Percentiles rank a stretch among this genome's conserved stretches.
Conservation (phyloP, 2,329 filamentous ascomycete species). For the Penicillium palitans region DNA sequence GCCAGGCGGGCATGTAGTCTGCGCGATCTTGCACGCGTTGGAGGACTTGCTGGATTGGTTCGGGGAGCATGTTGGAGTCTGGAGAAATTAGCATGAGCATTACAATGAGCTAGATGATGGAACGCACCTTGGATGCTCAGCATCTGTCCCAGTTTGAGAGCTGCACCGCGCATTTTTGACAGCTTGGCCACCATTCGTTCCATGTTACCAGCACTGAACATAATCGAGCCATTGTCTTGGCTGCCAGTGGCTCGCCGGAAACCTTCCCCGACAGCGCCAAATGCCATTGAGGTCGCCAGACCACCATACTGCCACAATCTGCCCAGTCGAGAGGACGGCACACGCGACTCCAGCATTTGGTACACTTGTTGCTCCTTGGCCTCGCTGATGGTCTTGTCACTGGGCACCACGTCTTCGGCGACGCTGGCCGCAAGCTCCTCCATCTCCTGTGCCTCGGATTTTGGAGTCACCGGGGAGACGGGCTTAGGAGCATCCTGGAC, state of each 20-base stretch:
- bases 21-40: constrained; percentile 94
- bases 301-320: constrained; percentile 94
- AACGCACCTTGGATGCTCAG: constrained; percentile 79
- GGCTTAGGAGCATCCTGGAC: background rate
- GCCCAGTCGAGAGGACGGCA: constrained; percentile 83
- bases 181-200: constrained; percentile 89
- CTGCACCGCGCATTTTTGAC: constrained; percentile 93
- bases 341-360: constrained; percentile 80
- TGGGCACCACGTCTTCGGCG: constrained; percentile 40
- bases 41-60: constrained; percentile 81
- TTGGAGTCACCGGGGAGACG: background rate
- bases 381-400: constrained; percentile 17
- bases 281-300: constrained; percentile 90
- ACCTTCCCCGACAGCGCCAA: constrained; percentile 83
- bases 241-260: constrained; percentile 77
- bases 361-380: constrained; percentile 51
- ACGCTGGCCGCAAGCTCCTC: constrained; percentile 51
- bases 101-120: background rate
- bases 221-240: constrained; percentile 67
- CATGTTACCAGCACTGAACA: constrained; percentile 88
- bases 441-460: constrained; percentile 41
- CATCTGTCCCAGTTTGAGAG: constrained; percentile 97
- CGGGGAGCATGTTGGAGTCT: constrained; percentile 91
- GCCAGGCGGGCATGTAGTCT: constrained; percentile 96
- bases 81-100: constrained; percentile 8